Evolutionary conservation across 1,284 basidiomycete genomes (phyloP).

Genomic region (Rhodotorula sp.): DNA sequence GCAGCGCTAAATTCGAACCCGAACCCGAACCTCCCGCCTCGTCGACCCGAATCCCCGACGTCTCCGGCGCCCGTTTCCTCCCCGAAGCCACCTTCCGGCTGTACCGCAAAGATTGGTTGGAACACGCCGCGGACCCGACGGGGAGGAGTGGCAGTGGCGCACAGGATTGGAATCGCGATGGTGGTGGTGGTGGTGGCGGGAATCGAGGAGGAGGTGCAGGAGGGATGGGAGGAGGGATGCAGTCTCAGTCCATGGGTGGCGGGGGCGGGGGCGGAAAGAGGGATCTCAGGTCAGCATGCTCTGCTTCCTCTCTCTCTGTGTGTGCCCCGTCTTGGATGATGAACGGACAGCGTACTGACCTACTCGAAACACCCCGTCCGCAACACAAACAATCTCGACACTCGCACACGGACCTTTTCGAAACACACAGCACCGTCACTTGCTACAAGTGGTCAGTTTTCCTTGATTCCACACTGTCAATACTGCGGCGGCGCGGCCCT

Average conservation of each 20-base stretch:
- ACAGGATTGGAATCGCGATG: slow-evolving; percentile 8
- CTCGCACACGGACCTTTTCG: not conserved
- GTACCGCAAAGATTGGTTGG: slow-evolving; percentile 40
- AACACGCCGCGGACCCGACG: slow-evolving; percentile 36
- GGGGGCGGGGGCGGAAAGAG: slow-evolving; percentile 16
- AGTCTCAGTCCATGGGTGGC: not conserved
- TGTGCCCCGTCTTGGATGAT: not conserved
- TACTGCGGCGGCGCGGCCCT: too few species aligned
- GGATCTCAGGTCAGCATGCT: slow-evolving; percentile 16
- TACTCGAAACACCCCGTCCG: too few species aligned
- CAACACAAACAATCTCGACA: too few species aligned
- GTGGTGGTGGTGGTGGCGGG: not conserved
- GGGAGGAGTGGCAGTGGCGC: slow-evolving; percentile 21
- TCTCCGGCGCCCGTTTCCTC: slow-evolving; percentile 41
- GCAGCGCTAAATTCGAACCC: slow-evolving; percentile 40
- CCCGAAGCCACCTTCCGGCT: slow-evolving; percentile 42
- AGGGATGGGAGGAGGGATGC: slow-evolving; percentile 2
- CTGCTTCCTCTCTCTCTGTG: not conserved
- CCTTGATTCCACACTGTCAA: too few species aligned
- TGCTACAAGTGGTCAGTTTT: slow-evolving; percentile 1
- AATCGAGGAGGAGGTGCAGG: not conserved
- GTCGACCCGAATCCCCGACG: slow-evolving; percentile 41
- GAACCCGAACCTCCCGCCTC: slow-evolving; percentile 36
- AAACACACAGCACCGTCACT: not conserved
- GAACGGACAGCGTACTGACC: too few species aligned